These are phyloP conservation scores for Rhamnella rubrinervis DNA, from an alignment of 331 rosid genomes.

Conservation along the genomic window DNA sequence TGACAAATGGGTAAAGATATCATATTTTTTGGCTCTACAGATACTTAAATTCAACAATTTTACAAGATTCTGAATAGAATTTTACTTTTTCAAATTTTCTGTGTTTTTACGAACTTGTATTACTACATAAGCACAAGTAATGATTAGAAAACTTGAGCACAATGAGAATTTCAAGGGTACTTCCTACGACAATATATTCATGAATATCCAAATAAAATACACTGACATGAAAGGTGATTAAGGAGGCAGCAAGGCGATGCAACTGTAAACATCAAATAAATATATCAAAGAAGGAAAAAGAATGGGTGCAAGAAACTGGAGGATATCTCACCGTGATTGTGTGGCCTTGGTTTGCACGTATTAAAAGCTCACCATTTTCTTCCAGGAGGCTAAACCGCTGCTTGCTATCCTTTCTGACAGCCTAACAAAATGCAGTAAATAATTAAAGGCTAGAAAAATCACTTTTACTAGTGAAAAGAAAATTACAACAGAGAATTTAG, in stretches of 20 bases:
- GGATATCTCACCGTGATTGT: constrained; percentile 47
- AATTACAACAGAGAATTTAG: constrained; percentile 7
- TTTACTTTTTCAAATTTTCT: too few species aligned
- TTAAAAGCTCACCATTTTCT: constrained; percentile 73
- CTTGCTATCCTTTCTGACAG: constrained; percentile 80
- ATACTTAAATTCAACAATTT: too few species aligned
- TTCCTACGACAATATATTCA: too few species aligned
- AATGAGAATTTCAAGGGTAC: too few species aligned
- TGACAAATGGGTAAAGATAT: too few species aligned
- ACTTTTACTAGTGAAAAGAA: neutral
- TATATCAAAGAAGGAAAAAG: neutral
- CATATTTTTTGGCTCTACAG: too few species aligned
- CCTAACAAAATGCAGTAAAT: constrained; percentile 46
- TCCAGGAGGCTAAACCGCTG: constrained; percentile 81
- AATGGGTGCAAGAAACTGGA: neutral
- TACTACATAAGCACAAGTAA: too few species aligned
- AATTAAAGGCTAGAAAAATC: constrained; percentile 8
- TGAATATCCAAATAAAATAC: too few species aligned
- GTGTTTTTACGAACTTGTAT: too few species aligned
- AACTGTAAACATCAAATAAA: neutral
- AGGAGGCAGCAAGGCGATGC: neutral
- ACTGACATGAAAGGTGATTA: too few species aligned
- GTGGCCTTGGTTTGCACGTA: constrained; percentile 97
- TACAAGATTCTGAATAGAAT: too few species aligned
- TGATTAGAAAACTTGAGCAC: too few species aligned